Evolutionary conservation across 2,329 filamentous ascomycete genomes (phyloP).

Genomic region (Talaromyces verruculosus): DNA sequence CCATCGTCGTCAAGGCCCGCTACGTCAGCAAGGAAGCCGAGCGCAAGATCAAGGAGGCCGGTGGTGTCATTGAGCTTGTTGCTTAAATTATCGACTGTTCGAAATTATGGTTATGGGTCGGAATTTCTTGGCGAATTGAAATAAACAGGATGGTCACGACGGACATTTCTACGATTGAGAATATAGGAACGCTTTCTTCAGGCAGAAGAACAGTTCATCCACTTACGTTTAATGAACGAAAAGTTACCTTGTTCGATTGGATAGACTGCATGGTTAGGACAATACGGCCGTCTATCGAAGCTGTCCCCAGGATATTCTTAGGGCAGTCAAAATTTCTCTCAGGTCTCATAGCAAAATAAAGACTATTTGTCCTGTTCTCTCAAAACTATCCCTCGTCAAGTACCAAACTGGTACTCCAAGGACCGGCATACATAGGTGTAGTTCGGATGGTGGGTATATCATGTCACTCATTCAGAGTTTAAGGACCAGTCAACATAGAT

Average conservation of each 20-base stretch:
- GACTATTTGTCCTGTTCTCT: constrained; percentile 13
- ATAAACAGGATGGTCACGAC: constrained; percentile 6
- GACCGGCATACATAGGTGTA: not conserved
- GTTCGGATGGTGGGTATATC: not conserved
- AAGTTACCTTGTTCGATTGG: constrained; percentile 14
- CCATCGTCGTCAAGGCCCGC: constrained; percentile 89
- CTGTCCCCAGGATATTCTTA: not conserved
- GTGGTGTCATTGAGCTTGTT: constrained; percentile 92
- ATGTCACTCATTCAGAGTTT: not conserved
- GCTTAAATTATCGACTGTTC: constrained; percentile 60
- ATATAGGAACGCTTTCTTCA: not conserved
- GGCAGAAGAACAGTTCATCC: not conserved
- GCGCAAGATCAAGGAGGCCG: constrained; percentile 98
- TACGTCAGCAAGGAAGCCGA: constrained; percentile 96
- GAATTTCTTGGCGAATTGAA: constrained; percentile 1
- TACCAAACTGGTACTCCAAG: too few species aligned
- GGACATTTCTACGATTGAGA: constrained; percentile 5
- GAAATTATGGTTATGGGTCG: not conserved
- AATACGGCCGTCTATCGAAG: constrained; percentile 2
- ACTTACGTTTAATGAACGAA: constrained; percentile 11
- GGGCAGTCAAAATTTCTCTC: constrained; percentile 11
- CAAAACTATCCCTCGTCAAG: too few species aligned
- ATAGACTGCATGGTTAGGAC: constrained; percentile 12
- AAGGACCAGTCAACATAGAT: not conserved
- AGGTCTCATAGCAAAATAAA: constrained; percentile 18